Base-by-base conservation (phyloP, 768 basidiomycete species). In the Nidula microcarpa region DNA sequence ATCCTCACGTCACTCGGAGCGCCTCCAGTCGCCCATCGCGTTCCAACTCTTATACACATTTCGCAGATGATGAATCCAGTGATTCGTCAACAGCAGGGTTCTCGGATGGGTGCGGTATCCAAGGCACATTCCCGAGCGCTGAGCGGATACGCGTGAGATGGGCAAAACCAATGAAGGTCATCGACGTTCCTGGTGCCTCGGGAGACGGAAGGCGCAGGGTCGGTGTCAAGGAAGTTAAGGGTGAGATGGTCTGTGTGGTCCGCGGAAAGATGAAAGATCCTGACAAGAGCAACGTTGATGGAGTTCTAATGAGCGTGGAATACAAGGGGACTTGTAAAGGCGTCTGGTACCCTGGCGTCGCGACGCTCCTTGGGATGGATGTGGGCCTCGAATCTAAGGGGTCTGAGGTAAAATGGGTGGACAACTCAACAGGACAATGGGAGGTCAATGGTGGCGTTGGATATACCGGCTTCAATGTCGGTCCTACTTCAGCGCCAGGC, bases 41-140 rank as follows among this genome's bases (percentile, higher is more conserved):
- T 34, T 68, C 80, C 1, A 76, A 76, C 49, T 86, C 87, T 5
- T 85, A 85, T 60, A 83, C 76, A 41, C 78, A 87, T 60, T 84
- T 90, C 61, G 89, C 89, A 0, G 89, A 92, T 57, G 90, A 91
- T 58, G 89, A 92, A 62, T 87, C 87, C 3, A 87, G 86, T 39
- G 89, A 91, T 62, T 86, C 87, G 1, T 85, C 66, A 35, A 78
- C 65, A 33, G 71, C 74, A 6, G 79, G 79, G 1, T 75, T 81
- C 54, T 69, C 81, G 14, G 84, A 86, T 43, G 84, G 80, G 1
- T 85, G 81, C 53, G 78, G 81, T 14, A 77, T 90, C n/a, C 84
- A 85, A 63, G 89, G 89, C 3, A 83, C 87, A 1, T 92, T 92
- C 60, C 87, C 85, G 0, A 88, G 86, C 47, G 76, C 90, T 0